Base-by-base conservation (phyloP, 1,284 basidiomycete genomes). In the Waitea zeae region DNA sequence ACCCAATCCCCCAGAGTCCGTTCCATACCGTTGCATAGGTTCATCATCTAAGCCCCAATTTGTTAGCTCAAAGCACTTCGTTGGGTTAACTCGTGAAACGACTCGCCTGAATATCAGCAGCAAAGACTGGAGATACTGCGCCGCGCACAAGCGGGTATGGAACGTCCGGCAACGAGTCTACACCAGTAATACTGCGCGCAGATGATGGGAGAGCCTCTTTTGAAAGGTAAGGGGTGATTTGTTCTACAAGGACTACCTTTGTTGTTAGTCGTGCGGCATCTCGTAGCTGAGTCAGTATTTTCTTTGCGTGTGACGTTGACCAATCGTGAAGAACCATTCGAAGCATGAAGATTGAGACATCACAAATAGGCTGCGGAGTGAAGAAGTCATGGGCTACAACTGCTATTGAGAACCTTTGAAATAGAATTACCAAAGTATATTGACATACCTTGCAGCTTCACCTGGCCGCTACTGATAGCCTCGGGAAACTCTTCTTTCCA, bases 381-480 rank as follows among this genome's bases (percentile, higher is more conserved):
- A 55, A 54, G 40, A 54, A 55, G 34, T 56, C 48, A 36, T 54
- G 49, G 11, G 30, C 44, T 37, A 20, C n/a, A 11, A 11, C 3
- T 14, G 14, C 3, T 12, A 17, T 31, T 9, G 15, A 17, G 28
- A 9, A 1, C 5, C n/a, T n/a, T 11, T 5, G 12, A 30, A n/a
- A n/a, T n/a, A n/a, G n/a, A n/a, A n/a, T n/a, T 26, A 26, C 24
- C 7, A n/a, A 7, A n/a, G 24, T n/a, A n/a, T 7, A 26, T n/a
- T n/a, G n/a, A n/a, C 24, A 12, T 12, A 39, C 37, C 20, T 27
- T 41, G 31, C 17, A 47, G 31, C n/a, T 32, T 29, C 4, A 44
- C 39, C 5, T 35, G 31, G 2, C 46, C 46, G 3, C 34, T 36
- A 13, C 39, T 29, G 22, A 47, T 20, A 3, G 38, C 42, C 27